Evolutionary conservation across 108 stramenopile genomes (phyloP), one percentile per base, ranked within the genome.

Genomic region (Conticribra guillardii): DNA sequence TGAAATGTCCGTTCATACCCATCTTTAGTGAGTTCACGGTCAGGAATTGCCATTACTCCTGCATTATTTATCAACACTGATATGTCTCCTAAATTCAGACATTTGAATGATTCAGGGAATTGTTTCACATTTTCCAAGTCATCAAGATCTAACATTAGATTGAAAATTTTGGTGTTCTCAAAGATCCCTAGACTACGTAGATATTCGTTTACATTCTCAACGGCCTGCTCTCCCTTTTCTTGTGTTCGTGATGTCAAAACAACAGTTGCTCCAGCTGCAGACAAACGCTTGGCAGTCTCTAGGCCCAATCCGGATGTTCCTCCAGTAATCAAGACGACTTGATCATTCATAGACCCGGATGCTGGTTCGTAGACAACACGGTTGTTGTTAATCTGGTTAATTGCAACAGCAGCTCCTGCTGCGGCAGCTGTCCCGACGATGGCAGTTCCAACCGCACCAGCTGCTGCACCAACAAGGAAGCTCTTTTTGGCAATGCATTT

Each of bases 51-150:
- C 95, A 96, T 96, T 28, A 96, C 88, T 16, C 93, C 96, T 14
- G 96, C 96, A 82, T 96, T 96, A 64, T 94, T 93, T 54, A 96
- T 56, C 33, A 94, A 64, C 9, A 92, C 85, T 46, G 87, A 83
- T 24, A 94, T 73, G 14, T 75, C 49, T 26, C 61, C 73, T 1
- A 82, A 26, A 11, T 65, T 73, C 22, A 81, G 50, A 22, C 24
- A 56, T 58, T 69, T 68, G 67, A 67, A 85, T n/a, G 59, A 50
- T 30, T 76, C 54, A 0, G 87, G 86, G 64, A 91, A 89, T 26
- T 77, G 60, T 59, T 84, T 86, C 49, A 89, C 86, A 53, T 74
- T 79, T 2, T 62, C 65, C 30, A 91, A 69, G 70, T 89, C 80
- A 64, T 84, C 81, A 37, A 91, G 62, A 70, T 91, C 90, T 29